Evolutionary conservation across 2,329 filamentous ascomycete species (phyloP).

Genomic region (Arthrobotrys megalospora): DNA sequence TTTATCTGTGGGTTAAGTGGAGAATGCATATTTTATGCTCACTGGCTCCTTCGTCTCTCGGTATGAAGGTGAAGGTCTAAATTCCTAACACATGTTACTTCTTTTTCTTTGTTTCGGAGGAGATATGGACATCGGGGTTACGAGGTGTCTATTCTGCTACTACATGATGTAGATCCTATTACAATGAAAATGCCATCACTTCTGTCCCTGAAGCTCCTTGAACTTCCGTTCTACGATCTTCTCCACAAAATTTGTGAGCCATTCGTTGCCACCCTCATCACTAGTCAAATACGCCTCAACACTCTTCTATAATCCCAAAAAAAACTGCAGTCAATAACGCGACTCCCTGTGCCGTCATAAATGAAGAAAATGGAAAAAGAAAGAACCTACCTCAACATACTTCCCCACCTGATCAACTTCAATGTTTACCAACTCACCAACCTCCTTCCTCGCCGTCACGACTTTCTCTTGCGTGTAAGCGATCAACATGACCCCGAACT

Average conservation of each 20-base stretch:
- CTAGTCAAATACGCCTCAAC: constrained; percentile 65
- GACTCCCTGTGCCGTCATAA: neutral
- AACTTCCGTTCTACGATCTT: constrained; percentile 80
- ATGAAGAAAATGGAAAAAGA: neutral
- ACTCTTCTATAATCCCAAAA: constrained; percentile 59
- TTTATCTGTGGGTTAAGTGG: too few relatives aligned
- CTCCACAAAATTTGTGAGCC: constrained; percentile 80
- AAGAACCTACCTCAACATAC: constrained; percentile 69
- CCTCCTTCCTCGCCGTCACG: constrained; percentile 82
- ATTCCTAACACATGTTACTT: too few relatives aligned
- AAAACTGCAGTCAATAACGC: constrained; percentile 10
- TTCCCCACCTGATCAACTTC: constrained; percentile 89
- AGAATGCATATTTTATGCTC: too few relatives aligned
- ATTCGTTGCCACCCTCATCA: constrained; percentile 71
- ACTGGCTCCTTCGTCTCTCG: too few relatives aligned
- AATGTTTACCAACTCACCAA: constrained; percentile 87
- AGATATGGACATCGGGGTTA: too few relatives aligned
- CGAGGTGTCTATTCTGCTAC: neutral
- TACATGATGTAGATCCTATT: neutral
- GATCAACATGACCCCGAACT: constrained; percentile 97
- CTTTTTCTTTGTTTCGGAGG: too few relatives aligned
- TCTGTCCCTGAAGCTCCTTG: constrained; percentile 24
- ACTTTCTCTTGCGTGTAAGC: constrained; percentile 95
- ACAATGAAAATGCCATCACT: neutral
- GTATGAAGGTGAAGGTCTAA: too few relatives aligned